Conservation (phyloP, 2,329 filamentous ascomycete species). For the Fusarium sp. region DNA sequence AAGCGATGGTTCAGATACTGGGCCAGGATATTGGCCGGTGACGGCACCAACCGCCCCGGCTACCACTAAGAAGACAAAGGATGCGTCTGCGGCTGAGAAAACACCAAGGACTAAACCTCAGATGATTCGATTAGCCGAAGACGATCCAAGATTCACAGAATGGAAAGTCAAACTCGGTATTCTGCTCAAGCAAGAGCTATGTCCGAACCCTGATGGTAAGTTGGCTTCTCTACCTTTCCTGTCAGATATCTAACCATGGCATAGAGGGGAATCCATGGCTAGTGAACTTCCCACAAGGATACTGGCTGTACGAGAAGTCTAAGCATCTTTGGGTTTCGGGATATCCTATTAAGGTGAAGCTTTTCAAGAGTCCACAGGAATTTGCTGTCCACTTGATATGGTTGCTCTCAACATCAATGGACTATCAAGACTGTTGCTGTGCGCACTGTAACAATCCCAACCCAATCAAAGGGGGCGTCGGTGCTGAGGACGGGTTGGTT, state of each 20-base stretch:
- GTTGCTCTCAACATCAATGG: conserved; percentile 62
- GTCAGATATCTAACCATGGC: conserved; percentile 25
- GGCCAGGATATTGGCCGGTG: conserved; percentile 60
- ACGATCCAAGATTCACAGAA: conserved; percentile 59
- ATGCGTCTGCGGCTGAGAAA: conserved; percentile 50
- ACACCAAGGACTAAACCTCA: conserved; percentile 56
- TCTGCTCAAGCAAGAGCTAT: conserved; percentile 60
- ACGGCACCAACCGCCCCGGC: conserved; percentile 45
- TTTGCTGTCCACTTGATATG: conserved; percentile 66
- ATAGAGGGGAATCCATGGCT: conserved; percentile 60
- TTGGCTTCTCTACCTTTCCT: not conserved
- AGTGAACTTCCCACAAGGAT: conserved; percentile 59
- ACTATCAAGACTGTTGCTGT: conserved; percentile 65
- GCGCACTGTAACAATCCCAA: conserved; percentile 59
- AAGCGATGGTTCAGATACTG: conserved; percentile 61
- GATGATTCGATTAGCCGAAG: conserved; percentile 58
- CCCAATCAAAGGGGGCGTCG: conserved; percentile 39
- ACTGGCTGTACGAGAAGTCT: conserved; percentile 62
- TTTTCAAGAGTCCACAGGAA: conserved; percentile 66
- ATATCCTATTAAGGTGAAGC: conserved; percentile 61
- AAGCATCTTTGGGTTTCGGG: conserved; percentile 64
- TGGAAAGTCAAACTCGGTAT: conserved; percentile 61
- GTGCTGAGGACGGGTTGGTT: conserved; percentile 47
- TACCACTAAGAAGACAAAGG: conserved; percentile 55
- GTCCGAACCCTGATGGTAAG: conserved; percentile 56